Evolutionary conservation across 495 filamentous ascomycete genomes (phyloP).

Genomic region (Lindgomyces ingoldianus): DNA sequence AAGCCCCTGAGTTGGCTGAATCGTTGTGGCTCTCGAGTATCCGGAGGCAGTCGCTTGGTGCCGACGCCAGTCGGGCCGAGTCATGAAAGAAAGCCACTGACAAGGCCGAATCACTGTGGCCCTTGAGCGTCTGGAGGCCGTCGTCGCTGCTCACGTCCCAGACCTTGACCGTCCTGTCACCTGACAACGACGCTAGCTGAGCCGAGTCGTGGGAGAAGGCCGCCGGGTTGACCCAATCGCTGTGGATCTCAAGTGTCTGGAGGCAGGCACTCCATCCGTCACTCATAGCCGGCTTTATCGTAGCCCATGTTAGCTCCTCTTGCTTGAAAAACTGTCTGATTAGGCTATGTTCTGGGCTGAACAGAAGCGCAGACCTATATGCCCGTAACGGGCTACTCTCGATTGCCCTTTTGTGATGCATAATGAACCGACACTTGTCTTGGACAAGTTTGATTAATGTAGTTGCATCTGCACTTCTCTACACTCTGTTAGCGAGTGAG

Average conservation of each 20-base stretch:
- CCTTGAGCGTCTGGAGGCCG: no score
- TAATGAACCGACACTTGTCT: conserved; percentile 42
- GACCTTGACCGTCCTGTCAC: no score
- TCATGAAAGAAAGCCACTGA: no score
- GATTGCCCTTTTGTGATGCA: conserved; percentile 38
- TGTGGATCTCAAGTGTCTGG: no score
- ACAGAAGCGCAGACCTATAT: conserved; percentile 44
- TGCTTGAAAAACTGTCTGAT: conserved; percentile 20
- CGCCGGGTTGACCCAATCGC: no score
- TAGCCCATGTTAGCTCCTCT: conserved; percentile 18
- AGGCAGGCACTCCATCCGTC: neutral
- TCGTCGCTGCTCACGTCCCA: no score
- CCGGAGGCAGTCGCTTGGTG: no score
- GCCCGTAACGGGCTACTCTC: conserved; percentile 41
- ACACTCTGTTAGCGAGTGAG: conserved; percentile 11
- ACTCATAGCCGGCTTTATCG: conserved; percentile 6
- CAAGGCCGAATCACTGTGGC: no score
- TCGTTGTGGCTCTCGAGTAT: neutral
- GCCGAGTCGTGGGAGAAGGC: no score
- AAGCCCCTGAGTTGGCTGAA: no score
- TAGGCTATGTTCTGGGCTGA: conserved; percentile 36
- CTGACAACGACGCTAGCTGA: no score
- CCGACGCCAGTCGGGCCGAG: no score
- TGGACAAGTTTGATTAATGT: conserved; percentile 27
- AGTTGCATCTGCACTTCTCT: conserved; percentile 20